Conservation (phyloP, 1,284 basidiomycete species). For the Earliella scabrosa region DNA sequence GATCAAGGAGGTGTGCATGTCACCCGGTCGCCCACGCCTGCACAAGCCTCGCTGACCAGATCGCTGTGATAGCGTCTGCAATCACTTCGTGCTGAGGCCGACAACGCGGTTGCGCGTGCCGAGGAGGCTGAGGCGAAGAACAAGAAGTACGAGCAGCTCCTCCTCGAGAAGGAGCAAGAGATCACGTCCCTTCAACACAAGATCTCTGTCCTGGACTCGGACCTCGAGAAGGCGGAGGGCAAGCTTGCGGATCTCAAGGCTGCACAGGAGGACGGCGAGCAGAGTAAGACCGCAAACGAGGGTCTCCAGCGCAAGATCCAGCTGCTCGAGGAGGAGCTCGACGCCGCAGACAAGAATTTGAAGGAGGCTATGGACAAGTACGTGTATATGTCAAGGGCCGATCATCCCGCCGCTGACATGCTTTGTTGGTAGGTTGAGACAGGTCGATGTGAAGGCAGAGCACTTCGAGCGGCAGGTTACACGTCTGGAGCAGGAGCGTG, state of each 20-base stretch:
- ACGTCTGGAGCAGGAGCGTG: slow-evolving; percentile 90
- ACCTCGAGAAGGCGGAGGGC: slow-evolving; percentile 81
- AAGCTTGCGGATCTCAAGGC: slow-evolving; percentile 77
- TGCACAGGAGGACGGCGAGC: slow-evolving; percentile 74
- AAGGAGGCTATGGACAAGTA: slow-evolving; percentile 98
- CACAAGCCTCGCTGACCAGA: slow-evolving; percentile 1
- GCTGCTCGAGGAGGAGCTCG: slow-evolving; percentile 94
- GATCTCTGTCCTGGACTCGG: slow-evolving; percentile 69
- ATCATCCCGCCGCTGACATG: slow-evolving; percentile 13
- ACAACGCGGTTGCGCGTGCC: slow-evolving; percentile 78
- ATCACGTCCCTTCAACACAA: slow-evolving; percentile 85
- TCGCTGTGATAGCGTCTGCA: slow-evolving; percentile 61
- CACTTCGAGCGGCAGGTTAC: slow-evolving; percentile 95
- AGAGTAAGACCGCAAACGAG: slow-evolving; percentile 78
- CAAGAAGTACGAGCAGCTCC: slow-evolving; percentile 82
- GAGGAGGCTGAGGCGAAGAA: slow-evolving; percentile 85
- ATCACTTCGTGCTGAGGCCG: slow-evolving; percentile 84
- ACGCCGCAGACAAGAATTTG: slow-evolving; percentile 94
- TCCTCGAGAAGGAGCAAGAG: slow-evolving; percentile 89
- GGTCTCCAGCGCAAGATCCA: slow-evolving; percentile 85
- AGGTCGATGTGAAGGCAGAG: slow-evolving; percentile 99
- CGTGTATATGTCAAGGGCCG: slow-evolving; percentile 38
- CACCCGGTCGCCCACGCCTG: background rate
- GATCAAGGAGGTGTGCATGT: slow-evolving; percentile 68
- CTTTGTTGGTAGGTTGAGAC: slow-evolving; percentile 72